phyloP scores from a whole-genome alignment of 257 asterid genomes.

The Perilla frutescens region DNA sequence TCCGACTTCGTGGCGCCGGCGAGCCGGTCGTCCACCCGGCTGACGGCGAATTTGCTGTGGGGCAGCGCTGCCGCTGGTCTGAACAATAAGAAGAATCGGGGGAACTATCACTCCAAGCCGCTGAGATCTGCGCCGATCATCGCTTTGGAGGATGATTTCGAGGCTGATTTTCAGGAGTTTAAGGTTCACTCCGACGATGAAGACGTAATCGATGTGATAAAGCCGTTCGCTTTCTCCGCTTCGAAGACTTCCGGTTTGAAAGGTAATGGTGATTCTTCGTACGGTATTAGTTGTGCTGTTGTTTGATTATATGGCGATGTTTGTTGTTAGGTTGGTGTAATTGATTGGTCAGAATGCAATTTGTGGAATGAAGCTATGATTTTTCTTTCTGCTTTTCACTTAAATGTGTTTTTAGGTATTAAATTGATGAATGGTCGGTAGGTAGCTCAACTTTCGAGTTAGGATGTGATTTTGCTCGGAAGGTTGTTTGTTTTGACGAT shows the following conservation, averaged over 20 bases:
- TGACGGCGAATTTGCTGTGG: conserved; percentile 87
- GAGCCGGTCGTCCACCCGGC: conserved; percentile 65
- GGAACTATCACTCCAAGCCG: conserved; percentile 55
- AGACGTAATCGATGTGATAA: conserved; percentile 45
- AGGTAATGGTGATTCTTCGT: conserved; percentile 35
- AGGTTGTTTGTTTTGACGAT: neutral
- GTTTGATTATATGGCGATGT: neutral
- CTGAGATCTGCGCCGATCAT: conserved; percentile 56
- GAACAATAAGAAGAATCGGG: conserved; percentile 46
- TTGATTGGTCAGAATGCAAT: neutral
- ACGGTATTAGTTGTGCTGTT: neutral
- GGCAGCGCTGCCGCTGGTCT: conserved; percentile 58
- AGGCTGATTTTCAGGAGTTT: conserved; percentile 86
- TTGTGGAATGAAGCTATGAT: neutral
- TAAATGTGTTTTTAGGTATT: neutral
- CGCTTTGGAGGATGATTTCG: conserved; percentile 73
- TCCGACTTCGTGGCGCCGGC: conserved; percentile 68
- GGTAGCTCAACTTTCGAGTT: conserved; percentile 16
- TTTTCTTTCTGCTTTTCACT: neutral
- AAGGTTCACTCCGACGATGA: conserved; percentile 63
- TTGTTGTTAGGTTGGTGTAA: conserved; percentile 8
- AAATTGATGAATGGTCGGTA: neutral
- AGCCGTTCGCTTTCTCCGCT: conserved; percentile 61
- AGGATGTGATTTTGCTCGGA: neutral
- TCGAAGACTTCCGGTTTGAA: conserved; percentile 39